A percentile compares a stretch with the other conserved stretches of the same genome.
Conservation (phyloP, 306 rosid species). For the Castanospermum australe region DNA sequence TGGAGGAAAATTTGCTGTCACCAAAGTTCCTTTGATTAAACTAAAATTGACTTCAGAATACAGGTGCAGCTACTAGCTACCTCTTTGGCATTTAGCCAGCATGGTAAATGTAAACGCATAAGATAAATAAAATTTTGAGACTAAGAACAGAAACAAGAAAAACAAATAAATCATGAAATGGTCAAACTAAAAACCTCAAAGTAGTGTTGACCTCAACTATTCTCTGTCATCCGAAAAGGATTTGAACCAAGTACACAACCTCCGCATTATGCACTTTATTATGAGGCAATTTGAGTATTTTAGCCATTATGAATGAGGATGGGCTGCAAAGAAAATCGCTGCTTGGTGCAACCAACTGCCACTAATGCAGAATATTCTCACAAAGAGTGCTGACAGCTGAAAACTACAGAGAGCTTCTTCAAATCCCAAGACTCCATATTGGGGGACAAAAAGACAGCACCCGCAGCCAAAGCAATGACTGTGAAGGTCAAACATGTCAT, state of each 20-base stretch:
- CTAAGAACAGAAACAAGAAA: constrained; percentile 23
- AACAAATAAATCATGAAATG: constrained; percentile 38
- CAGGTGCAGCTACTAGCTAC: constrained; percentile 42
- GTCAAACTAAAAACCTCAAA: constrained; percentile 49
- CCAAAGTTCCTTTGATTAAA: constrained; percentile 42
- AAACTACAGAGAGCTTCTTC: constrained; percentile 52
- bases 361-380: constrained; percentile 35
- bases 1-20: not conserved
- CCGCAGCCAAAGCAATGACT: constrained; percentile 58
- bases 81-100: constrained; percentile 50
- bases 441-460: constrained; percentile 62
- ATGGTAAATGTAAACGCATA: constrained; percentile 38
- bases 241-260: constrained; percentile 45
- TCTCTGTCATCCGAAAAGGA: constrained; percentile 35
- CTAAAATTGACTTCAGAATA: constrained; percentile 39
- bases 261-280: constrained; percentile 45
- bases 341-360: constrained; percentile 38
- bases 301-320: constrained; percentile 24
- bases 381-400: constrained; percentile 49
- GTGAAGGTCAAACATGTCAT: constrained; percentile 50
- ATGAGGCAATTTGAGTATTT: constrained; percentile 34
- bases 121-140: constrained; percentile 24
- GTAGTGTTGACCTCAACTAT: constrained; percentile 48
- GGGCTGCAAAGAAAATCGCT: constrained; percentile 25
- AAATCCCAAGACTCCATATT: constrained; percentile 55